Percentiles rank a stretch among this genome's conserved stretches.
Conservation (phyloP, 2,329 filamentous ascomycete genomes). For the Penicillium frequentans region DNA sequence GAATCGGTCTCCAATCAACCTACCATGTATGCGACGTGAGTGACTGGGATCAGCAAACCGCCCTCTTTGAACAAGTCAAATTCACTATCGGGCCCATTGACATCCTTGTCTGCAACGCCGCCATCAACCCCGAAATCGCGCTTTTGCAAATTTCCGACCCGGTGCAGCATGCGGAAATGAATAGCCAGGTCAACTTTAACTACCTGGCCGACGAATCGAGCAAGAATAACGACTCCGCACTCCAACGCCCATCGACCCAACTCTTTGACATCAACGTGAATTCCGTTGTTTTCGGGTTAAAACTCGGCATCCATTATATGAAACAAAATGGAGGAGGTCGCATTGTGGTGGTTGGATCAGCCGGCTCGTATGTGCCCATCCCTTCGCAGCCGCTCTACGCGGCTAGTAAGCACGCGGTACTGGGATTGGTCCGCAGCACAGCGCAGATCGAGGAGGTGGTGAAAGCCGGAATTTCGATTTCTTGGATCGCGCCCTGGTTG, state of each 20-base stretch:
- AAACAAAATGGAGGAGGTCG: conserved; percentile 15
- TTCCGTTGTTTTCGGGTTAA: conserved; percentile 15
- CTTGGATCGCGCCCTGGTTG: conserved; percentile 20
- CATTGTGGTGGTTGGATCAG: conserved; percentile 17
- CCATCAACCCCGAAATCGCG: conserved; percentile 19
- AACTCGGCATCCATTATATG: conserved; percentile 19
- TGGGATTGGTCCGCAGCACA: conserved; percentile 18
- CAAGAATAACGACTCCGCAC: neutral
- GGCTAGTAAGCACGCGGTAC: conserved; percentile 18
- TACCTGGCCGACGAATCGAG: conserved; percentile 15
- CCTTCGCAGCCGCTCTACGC: conserved; percentile 21
- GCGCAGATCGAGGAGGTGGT: conserved; percentile 13
- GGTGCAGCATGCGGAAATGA: conserved; percentile 9
- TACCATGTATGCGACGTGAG: conserved; percentile 20
- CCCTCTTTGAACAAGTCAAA: conserved; percentile 12
- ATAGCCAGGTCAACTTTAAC: conserved; percentile 11
- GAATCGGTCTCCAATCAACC: conserved; percentile 8
- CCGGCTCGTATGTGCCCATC: conserved; percentile 19
- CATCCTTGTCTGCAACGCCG: conserved; percentile 19
- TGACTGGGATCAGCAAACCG: conserved; percentile 18
- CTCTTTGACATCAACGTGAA: conserved; percentile 15
- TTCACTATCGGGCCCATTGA: conserved; percentile 10
- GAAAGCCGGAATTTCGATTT: conserved; percentile 12
- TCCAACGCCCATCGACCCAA: conserved; percentile 8
- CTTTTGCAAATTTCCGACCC: conserved; percentile 7